A percentile compares a stretch with the other conserved stretches of the same genome.
These are phyloP conservation scores for Fagopyrum tataricum DNA, from an alignment of 148 eudicot genomes.

Conservation along the genomic window DNA sequence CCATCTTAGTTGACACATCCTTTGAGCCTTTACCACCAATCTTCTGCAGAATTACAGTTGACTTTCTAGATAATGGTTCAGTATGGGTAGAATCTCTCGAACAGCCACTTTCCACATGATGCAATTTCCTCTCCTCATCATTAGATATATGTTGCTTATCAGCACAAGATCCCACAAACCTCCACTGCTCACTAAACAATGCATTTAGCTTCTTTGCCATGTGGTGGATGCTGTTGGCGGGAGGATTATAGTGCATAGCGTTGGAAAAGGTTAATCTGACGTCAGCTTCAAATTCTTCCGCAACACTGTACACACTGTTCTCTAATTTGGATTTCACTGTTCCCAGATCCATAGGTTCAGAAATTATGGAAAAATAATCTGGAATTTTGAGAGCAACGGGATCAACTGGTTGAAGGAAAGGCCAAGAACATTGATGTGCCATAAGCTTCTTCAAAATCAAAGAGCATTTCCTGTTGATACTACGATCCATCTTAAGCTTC, in stretches of 20 bases:
- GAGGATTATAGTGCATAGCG: constrained; percentile 81
- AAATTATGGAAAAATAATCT: constrained; percentile 65
- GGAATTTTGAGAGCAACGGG: constrained; percentile 46
- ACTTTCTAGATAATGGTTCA: background rate
- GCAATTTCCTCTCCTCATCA: constrained; percentile 9
- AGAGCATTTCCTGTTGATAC: constrained; percentile 35
- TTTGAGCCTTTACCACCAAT: constrained; percentile 7
- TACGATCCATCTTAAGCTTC: constrained; percentile 52
- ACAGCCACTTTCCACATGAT: constrained; percentile 8
- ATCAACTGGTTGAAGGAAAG: constrained; percentile 67
- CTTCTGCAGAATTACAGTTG: background rate
- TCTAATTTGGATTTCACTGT: constrained; percentile 50
- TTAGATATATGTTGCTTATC: constrained; percentile 20
- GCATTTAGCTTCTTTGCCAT: constrained; percentile 43
- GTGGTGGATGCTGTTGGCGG: constrained; percentile 35
- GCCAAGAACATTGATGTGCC: constrained; percentile 27
- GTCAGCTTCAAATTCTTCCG: constrained; percentile 66
- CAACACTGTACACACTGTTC: constrained; percentile 29
- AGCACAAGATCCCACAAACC: constrained; percentile 23
- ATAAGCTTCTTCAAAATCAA: constrained; percentile 42
- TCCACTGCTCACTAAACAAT: constrained; percentile 45
- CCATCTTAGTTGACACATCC: constrained; percentile 8
- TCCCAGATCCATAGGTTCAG: constrained; percentile 90
- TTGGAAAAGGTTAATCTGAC: constrained; percentile 76
- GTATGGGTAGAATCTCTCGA: constrained; percentile 10